Percentiles rank a stretch among this genome's conserved stretches.
phyloP scores from a whole-genome alignment of 345 rosid genomes.

The Hibiscus mutabilis region DNA sequence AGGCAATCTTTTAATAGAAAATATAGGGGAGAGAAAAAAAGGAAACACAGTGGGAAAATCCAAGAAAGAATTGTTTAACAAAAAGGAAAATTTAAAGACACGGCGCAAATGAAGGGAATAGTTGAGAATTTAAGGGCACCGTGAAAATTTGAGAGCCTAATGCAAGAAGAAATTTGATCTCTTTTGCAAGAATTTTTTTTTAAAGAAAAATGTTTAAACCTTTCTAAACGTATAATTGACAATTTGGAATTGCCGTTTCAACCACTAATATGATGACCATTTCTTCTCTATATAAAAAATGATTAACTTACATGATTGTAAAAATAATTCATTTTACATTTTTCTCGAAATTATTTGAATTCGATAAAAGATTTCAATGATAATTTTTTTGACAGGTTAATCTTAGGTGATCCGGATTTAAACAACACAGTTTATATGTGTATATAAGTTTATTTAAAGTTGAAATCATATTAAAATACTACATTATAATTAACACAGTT shows the following conservation, averaged over 20 bases:
- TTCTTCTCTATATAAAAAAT: not conserved
- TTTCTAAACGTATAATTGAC: not conserved
- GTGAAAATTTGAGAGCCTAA: not conserved
- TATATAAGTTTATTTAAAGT: too few relatives aligned
- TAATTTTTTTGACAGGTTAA: too few relatives aligned
- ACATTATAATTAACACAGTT: too few relatives aligned
- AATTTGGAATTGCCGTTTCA: not conserved
- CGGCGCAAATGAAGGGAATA: slow-evolving; percentile 11
- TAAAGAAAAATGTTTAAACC: not conserved
- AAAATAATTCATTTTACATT: too few relatives aligned
- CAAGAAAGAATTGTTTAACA: not conserved
- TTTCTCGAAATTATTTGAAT: too few relatives aligned
- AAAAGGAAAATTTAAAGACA: not conserved
- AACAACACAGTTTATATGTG: too few relatives aligned
- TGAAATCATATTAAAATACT: too few relatives aligned
- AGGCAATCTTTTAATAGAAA: not conserved
- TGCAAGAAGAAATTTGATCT: not conserved
- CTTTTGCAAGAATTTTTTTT: not conserved
- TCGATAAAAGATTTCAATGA: too few relatives aligned
- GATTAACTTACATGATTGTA: too few relatives aligned
- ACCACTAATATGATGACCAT: not conserved
- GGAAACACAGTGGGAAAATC: not conserved
- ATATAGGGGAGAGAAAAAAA: not conserved
- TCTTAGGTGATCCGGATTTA: too few relatives aligned
- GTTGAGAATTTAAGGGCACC: not conserved